Evolutionary conservation across 805 yeast species (phyloP).

Genomic region (Saitoella complicata): DNA sequence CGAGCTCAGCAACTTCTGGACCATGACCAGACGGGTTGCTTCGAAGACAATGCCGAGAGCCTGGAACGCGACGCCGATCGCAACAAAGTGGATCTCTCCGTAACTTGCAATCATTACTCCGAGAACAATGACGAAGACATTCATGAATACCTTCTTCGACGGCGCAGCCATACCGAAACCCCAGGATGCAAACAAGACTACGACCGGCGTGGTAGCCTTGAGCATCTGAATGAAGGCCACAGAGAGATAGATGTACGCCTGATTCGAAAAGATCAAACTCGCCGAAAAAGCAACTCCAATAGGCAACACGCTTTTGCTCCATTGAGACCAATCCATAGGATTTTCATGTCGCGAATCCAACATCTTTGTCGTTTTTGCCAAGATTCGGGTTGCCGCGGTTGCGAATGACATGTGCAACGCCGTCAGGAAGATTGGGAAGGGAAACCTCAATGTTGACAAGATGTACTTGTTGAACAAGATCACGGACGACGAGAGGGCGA

Average conservation of each 20-base stretch:
- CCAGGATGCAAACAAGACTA: conserved; percentile 14
- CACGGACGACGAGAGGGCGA: conserved; percentile 13
- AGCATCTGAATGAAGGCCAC: conserved; percentile 18
- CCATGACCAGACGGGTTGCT: conserved; percentile 15
- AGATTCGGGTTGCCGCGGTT: conserved; percentile 13
- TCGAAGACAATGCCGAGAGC: conserved; percentile 13
- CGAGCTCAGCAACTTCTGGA: conserved; percentile 10
- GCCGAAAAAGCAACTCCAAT: conserved; percentile 14
- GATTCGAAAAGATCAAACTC: conserved; percentile 13
- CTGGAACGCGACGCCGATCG: conserved; percentile 12
- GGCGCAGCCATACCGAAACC: conserved; percentile 12
- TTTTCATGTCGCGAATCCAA: conserved; percentile 5
- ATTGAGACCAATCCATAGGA: conserved; percentile 10
- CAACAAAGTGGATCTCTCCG: conserved; percentile 13
- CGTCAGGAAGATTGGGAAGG: conserved; percentile 12
- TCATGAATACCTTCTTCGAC: conserved; percentile 10
- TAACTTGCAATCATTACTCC: conserved; percentile 16
- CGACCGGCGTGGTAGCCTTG: conserved; percentile 16
- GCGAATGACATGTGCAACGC: conserved; percentile 16
- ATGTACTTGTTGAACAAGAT: conserved; percentile 12
- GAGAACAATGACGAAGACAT: conserved; percentile 15
- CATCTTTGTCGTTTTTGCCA: conserved; percentile 11
- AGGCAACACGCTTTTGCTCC: conserved; percentile 12
- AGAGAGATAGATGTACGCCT: conserved; percentile 15
- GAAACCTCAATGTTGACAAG: not conserved